A percentile compares a stretch with the other conserved stretches of the same genome.
phyloP scores from a whole-genome alignment of 1,284 basidiomycete genomes.

The Rhodotorula sp. region DNA sequence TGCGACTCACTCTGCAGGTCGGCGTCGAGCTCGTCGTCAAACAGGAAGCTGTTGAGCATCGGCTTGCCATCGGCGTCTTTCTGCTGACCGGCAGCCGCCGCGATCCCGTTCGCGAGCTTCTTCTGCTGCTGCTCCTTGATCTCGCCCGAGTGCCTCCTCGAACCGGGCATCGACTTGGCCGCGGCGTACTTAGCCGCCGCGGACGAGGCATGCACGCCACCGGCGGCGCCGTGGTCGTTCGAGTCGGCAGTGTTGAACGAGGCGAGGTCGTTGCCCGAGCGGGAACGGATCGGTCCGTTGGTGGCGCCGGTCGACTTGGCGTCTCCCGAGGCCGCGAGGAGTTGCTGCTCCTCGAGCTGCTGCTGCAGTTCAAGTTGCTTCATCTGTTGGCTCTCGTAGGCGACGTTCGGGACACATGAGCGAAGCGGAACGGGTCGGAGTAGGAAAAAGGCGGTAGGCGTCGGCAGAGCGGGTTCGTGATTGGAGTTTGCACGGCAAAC shows the following conservation, averaged over 20 bases:
- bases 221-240: constrained; percentile 1
- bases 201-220: not conserved
- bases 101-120: constrained; percentile 8
- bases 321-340: constrained; percentile 44
- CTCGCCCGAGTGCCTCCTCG: constrained; percentile 39
- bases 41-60: constrained; percentile 60
- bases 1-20: constrained; percentile 66
- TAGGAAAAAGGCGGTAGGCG: too few species aligned
- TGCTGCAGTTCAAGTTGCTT: constrained; percentile 41
- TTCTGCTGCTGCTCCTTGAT: constrained; percentile 25
- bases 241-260: constrained; percentile 22
- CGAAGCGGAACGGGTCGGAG: not conserved
- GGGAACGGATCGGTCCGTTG: constrained; percentile 46
- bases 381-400: constrained; percentile 24
- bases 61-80: constrained; percentile 36
- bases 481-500: not conserved
- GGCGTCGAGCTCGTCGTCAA: constrained; percentile 83
- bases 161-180: constrained; percentile 41
- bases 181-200: constrained; percentile 9
- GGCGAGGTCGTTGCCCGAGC: constrained; percentile 42
- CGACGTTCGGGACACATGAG: too few species aligned
- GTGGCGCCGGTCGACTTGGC: constrained; percentile 34
- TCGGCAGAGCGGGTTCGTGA: not conserved
- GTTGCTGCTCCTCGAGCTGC: constrained; percentile 41
- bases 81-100: constrained; percentile 17